Conservation (phyloP, 257 asterid genomes). For the Nicotiana benthamiana region DNA sequence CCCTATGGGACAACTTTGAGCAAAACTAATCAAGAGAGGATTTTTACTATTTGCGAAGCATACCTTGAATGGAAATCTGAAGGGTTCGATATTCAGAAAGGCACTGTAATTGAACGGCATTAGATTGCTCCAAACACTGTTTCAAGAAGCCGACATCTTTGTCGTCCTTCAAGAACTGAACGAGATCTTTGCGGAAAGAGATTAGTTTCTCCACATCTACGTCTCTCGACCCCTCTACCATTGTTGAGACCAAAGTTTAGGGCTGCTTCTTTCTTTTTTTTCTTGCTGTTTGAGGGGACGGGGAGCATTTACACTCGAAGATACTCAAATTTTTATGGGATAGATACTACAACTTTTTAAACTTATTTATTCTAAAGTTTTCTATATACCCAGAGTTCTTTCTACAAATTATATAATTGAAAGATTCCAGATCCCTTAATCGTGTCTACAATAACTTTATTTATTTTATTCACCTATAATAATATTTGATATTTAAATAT, state of each 20-base stretch:
- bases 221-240: constrained; percentile 29
- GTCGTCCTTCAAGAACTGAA: constrained; percentile 38
- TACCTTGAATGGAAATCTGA: constrained; percentile 52
- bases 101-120: constrained; percentile 45
- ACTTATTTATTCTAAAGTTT: too few relatives aligned
- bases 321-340: too few relatives aligned
- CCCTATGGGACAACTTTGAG: neutral
- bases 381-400: too few relatives aligned
- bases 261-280: neutral
- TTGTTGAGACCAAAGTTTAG: neutral
- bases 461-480: too few relatives aligned
- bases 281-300: too few relatives aligned
- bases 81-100: constrained; percentile 28
- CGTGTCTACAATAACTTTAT: too few relatives aligned
- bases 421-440: too few relatives aligned
- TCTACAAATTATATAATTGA: too few relatives aligned
- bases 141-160: constrained; percentile 37
- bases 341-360: too few relatives aligned
- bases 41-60: too few relatives aligned
- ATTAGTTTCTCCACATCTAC: constrained; percentile 43
- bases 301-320: too few relatives aligned
- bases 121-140: constrained; percentile 38
- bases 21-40: neutral
- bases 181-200: constrained; percentile 40
- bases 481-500: too few relatives aligned